Conservation (phyloP, 2,329 filamentous ascomycete genomes). For the Fusarium neocosmosporiellum region DNA sequence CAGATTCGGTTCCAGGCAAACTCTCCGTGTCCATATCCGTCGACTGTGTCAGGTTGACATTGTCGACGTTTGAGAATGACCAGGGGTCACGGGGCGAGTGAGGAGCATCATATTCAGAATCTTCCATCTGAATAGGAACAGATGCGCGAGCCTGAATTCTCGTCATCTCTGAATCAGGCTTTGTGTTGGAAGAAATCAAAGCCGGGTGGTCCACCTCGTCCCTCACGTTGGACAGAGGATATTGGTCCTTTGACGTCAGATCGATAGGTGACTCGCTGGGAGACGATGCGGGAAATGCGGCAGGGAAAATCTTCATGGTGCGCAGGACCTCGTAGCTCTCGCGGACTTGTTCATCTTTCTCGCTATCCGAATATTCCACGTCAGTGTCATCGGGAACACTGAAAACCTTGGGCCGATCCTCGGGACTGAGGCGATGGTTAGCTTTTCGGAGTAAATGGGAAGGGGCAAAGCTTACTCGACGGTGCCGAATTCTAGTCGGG, state of each 20-base stretch:
- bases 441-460: not conserved
- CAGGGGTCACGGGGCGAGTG: conserved; percentile 1
- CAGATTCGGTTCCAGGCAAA: conserved; percentile 18
- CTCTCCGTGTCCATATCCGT: conserved; percentile 33
- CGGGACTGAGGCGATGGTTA: conserved; percentile 40
- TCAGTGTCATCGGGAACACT: conserved; percentile 57
- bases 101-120: conserved; percentile 5
- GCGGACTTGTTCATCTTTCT: conserved; percentile 43
- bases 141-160: conserved; percentile 7
- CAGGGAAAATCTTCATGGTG: conserved; percentile 45
- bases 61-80: conserved; percentile 15
- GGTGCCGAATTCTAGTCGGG: conserved; percentile 45
- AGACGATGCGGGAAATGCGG: conserved; percentile 9
- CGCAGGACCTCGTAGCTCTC: conserved; percentile 43
- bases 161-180: not conserved
- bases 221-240: conserved; percentile 22
- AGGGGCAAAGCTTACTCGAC: conserved; percentile 32
- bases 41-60: conserved; percentile 18
- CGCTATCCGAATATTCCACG: conserved; percentile 43
- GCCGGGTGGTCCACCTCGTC: conserved; percentile 14
- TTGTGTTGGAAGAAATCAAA: not conserved
- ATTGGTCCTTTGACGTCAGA: conserved; percentile 37
- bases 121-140: conserved; percentile 1
- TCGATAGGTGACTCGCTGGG: conserved; percentile 30
- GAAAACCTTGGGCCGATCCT: conserved; percentile 49